Evolutionary conservation across 202 grass and related monocot genomes (phyloP), one percentile per base, ranked within the genome.

Genomic region (Digitaria exilis): DNA sequence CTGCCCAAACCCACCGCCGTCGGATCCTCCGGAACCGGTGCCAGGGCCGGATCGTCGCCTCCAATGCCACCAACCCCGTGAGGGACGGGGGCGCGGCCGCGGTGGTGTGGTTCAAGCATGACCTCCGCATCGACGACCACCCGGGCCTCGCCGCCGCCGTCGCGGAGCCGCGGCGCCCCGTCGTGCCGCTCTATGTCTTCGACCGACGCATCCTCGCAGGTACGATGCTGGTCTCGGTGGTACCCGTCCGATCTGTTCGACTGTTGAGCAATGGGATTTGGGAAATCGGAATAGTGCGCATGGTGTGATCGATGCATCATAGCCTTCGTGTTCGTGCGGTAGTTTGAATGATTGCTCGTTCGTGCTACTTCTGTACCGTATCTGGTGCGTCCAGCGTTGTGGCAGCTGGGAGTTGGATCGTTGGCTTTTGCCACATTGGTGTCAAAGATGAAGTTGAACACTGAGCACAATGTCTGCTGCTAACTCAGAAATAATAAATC

Each of bases 71-170:
- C 34, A 41, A 32, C 24, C 49, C 48, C 31, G 51, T 76, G 77
- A 84, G 48, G 24, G 80, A 68, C 51, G 73, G 71, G 56, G 78
- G 60, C 45, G 60, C 84, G 3, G 57, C 90, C 16, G 92, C 92
- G 19, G 82, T 98, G 80, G 92, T 98, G 71, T 98, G 96, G 96
- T 98, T 95, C 78, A 98, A 95, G 96, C 92, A 95, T 82, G 96
- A 98, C 43, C 92, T 98, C 71, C 91, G 96, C 78, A 44, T 92
- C 61, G 87, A 95, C 55, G 96, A 95, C 82, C 92, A 95, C 80
- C 96, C 91, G 10, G 92, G 96, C 44, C 80, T 93, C 59, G 84
- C 56, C 86, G 84, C 89, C 60, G 92, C 88, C 37, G 90, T 80
- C 14, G 76, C 92, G 25, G 78, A 88, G 82, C 89, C 85, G 82